Conservation (phyloP, 2,329 filamentous ascomycete genomes). For the Colletotrichum incanum region DNA sequence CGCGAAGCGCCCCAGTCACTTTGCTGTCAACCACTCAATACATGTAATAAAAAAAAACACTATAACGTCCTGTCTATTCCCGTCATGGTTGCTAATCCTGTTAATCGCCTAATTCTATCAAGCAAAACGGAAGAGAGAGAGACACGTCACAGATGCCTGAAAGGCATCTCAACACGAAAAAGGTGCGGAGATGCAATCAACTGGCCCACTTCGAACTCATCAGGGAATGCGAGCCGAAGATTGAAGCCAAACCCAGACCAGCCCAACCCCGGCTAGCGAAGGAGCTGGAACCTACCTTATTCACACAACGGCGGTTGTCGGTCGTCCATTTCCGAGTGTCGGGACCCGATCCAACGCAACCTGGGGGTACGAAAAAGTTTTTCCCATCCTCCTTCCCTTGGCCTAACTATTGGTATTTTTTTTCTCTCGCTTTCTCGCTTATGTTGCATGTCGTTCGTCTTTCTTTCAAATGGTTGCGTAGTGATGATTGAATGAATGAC, state of each 20-base stretch:
- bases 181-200: background rate
- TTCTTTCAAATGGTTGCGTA: background rate
- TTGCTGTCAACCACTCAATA: background rate
- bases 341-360: background rate
- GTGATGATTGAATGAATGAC: conserved; percentile 30
- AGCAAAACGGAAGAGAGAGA: background rate
- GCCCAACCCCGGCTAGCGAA: conserved; percentile 20
- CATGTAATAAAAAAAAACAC: conserved; percentile 6
- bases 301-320: conserved; percentile 14
- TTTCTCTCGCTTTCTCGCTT: background rate
- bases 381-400: background rate
- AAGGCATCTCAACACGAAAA: background rate
- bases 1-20: conserved; percentile 3
- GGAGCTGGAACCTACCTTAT: conserved; percentile 27
- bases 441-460: background rate
- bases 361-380: conserved; percentile 9
- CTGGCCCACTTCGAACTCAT: background rate
- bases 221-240: background rate
- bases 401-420: background rate
- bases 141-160: background rate
- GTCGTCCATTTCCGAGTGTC: background rate
- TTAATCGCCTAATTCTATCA: background rate
- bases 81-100: background rate
- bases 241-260: background rate
- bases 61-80: background rate